Conservation (phyloP, 2,329 filamentous ascomycete species). For the Aspergillus eucalypticola region DNA sequence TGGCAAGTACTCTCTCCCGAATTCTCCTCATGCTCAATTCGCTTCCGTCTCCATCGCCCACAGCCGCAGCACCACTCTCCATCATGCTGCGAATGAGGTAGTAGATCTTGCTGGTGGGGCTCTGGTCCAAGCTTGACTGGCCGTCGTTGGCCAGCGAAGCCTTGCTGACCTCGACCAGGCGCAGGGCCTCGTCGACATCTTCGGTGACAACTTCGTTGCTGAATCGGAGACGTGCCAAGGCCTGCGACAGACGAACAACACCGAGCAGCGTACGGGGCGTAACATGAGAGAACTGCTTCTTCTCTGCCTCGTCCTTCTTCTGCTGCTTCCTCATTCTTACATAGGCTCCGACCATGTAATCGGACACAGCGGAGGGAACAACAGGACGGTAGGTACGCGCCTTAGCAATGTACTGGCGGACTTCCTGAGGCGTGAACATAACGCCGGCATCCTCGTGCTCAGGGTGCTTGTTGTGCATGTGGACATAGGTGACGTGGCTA, state of each 20-base stretch:
- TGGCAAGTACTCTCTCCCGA: conserved; percentile 86
- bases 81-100: conserved; percentile 88
- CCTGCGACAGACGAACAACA: conserved; percentile 89
- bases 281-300: conserved; percentile 91
- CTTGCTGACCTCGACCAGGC: conserved; percentile 90
- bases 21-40: conserved; percentile 88
- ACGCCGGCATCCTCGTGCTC: conserved; percentile 67
- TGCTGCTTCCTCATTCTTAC: conserved; percentile 91
- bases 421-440: conserved; percentile 90
- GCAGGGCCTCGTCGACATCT: conserved; percentile 92
- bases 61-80: conserved; percentile 77
- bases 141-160: conserved; percentile 79
- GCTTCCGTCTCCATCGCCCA: conserved; percentile 69
- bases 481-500: conserved; percentile 91
- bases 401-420: conserved; percentile 92
- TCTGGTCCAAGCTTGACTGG: conserved; percentile 65
- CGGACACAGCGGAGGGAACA: conserved; percentile 80
- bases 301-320: conserved; percentile 84
- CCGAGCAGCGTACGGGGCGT: conserved; percentile 91
- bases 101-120: conserved; percentile 87
- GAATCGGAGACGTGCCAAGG: conserved; percentile 88
- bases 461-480: conserved; percentile 94
- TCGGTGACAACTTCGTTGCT: conserved; percentile 80
- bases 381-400: conserved; percentile 85
- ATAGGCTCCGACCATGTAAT: conserved; percentile 97